Conservation (phyloP, 179 eudicot species). For the Corrigiola litoralis region DNA sequence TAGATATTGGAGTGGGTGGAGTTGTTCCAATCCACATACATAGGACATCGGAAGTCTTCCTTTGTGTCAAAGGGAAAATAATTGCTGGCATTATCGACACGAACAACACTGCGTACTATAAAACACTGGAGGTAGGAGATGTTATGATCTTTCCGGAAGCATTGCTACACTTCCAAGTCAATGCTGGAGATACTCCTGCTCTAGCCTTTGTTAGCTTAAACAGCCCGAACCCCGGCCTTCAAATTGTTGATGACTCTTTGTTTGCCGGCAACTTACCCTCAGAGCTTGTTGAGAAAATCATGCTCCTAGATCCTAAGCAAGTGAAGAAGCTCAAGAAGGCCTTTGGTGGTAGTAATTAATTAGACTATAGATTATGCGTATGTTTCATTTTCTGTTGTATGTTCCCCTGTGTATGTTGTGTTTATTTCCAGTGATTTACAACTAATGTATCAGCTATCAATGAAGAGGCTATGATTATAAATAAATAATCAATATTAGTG, state of each 20-base stretch:
- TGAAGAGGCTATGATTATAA: neutral
- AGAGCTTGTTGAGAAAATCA: constrained; percentile 10
- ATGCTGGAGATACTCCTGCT: constrained; percentile 22
- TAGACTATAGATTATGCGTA: neutral
- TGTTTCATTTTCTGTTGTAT: neutral
- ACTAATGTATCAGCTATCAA: neutral
- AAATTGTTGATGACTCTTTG: neutral
- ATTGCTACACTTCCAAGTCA: constrained; percentile 20
- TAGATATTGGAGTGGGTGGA: constrained; percentile 20
- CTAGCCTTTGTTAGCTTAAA: constrained; percentile 21
- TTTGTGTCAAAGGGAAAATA: constrained; percentile 14
- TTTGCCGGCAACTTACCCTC: constrained; percentile 13
- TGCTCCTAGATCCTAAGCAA: constrained; percentile 10
- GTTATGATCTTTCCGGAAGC: constrained; percentile 27
- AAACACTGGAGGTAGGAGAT: constrained; percentile 22
- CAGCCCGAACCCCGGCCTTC: constrained; percentile 18
- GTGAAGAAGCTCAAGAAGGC: constrained; percentile 24
- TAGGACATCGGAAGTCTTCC: constrained; percentile 19
- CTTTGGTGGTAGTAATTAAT: constrained; percentile 11
- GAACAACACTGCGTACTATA: constrained; percentile 21
- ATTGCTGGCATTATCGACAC: constrained; percentile 25
- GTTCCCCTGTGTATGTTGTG: neutral
- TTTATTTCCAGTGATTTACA: neutral
- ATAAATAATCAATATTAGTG: neutral
- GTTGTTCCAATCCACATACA: constrained; percentile 17